Base-by-base conservation (phyloP, 805 yeast species). In the Allodekkera sacchari region DNA sequence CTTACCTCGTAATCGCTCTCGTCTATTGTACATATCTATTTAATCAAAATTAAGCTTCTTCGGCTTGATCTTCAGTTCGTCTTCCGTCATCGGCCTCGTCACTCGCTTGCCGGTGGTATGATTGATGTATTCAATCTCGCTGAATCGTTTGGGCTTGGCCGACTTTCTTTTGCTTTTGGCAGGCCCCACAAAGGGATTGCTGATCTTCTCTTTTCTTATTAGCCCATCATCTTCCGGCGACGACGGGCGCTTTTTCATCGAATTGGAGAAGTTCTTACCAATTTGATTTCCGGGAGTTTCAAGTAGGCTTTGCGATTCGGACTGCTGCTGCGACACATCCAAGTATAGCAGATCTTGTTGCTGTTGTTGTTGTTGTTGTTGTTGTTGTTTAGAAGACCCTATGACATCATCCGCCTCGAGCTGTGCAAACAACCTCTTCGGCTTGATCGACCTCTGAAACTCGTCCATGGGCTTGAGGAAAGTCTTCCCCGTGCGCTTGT, bases 401-500 rank as follows among this genome's bases (percentile, higher is more conserved):
- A n/a, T n/a, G 25, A 16, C 17, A 24, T 8, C n/a, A 7, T 18
- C 19, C 19, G 15, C 18, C 12, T 7, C 26, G 29, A 12, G 28
- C 29, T 31, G 42, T 33, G 62, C 62, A 21, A 47, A 46, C 23
- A 66, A 44, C 28, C 45, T 51, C 32, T 51, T 63, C 0, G 74
- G 73, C 42, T 57, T 60, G 25, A 64, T 49, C 6, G 44, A 44
- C 27, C 50, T 44, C 28, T 64, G 61, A 7, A 37, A 39, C 11
- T 50, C 52, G 15, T 56, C 48, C 24, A 65, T 39, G 20, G 45
- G 42, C 28, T 48, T 44, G 7, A 52, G 44, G 6, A 52, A 44
- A 18, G 52, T 53, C 34, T 63, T 52, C 3, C 71, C 72, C 0
- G 68, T 64, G 31, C 57, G 58, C 35, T 54, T 59, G 44, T 66